phyloP scores from a whole-genome alignment of 306 rosid genomes.

The Medicago truncatula region MtrunA17r5.0-ANR NC_053049.1:37141001-37141500 shows the following conservation, averaged over 20 bases:
- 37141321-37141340: constrained; percentile 85
- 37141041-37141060: constrained; percentile 44
- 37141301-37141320: constrained; percentile 99
- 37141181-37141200: constrained; percentile 56
- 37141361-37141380: constrained; percentile 69
- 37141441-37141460: constrained; percentile 69
- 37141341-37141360: constrained; percentile 79
- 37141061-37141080: constrained; percentile 54
- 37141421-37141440: constrained; percentile 66
- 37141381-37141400: constrained; percentile 75
- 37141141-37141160: constrained; percentile 57
- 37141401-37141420: constrained; percentile 72
- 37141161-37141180: constrained; percentile 52
- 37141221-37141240: constrained; percentile 59
- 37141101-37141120: constrained; percentile 58
- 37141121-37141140: constrained; percentile 42
- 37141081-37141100: constrained; percentile 54
- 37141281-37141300: constrained; percentile 92
- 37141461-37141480: constrained; percentile 67
- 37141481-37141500: constrained; percentile 60
- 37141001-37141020: constrained; percentile 57
- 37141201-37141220: constrained; percentile 51
- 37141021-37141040: constrained; percentile 63
- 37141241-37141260: constrained; percentile 72
- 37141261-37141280: constrained; percentile 83